These are phyloP conservation scores for Leccinum uliginosum DNA, from an alignment of 768 basidiomycete genomes.

Conservation along the genomic window DNA sequence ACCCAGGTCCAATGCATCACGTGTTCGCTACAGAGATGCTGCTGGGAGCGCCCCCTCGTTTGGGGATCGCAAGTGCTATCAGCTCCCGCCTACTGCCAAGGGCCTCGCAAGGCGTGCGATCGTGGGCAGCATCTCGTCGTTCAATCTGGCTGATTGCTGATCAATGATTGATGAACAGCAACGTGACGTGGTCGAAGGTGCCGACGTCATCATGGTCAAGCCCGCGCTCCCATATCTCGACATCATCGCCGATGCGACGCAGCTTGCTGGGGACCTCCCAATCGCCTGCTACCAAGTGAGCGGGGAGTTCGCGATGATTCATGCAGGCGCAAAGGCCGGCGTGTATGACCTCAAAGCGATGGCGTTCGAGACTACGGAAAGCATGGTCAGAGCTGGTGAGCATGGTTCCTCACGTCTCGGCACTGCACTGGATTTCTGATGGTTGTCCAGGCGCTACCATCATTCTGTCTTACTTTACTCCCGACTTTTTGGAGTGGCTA, in stretches of 20 bases:
- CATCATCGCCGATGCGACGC: conserved; percentile 83
- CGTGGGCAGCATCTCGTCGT: conserved; percentile 43
- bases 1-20: not conserved
- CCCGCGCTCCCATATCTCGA: conserved; percentile 95
- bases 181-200: conserved; percentile 87
- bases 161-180: conserved; percentile 41
- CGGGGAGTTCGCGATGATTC: conserved; percentile 97
- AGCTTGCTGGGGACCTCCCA: conserved; percentile 80
- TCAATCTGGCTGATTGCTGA: not conserved
- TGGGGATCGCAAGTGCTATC: conserved; percentile 97
- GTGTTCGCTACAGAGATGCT: conserved; percentile 64
- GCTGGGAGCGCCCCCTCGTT: conserved; percentile 94
- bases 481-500: conserved; percentile 90
- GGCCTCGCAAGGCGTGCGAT: conserved; percentile 93
- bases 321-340: conserved; percentile 88
- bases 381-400: conserved; percentile 89
- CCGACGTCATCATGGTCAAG: conserved; percentile 99
- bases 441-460: conserved; percentile 75
- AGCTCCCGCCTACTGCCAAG: conserved; percentile 83
- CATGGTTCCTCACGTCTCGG: conserved; percentile 3
- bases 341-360: conserved; percentile 90
- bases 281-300: conserved; percentile 98
- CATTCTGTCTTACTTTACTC: conserved; percentile 94
- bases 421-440: conserved; percentile 2
- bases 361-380: conserved; percentile 91